Evolutionary conservation across 345 rosid genomes (phyloP).

Genomic region (Gossypium australe): DNA sequence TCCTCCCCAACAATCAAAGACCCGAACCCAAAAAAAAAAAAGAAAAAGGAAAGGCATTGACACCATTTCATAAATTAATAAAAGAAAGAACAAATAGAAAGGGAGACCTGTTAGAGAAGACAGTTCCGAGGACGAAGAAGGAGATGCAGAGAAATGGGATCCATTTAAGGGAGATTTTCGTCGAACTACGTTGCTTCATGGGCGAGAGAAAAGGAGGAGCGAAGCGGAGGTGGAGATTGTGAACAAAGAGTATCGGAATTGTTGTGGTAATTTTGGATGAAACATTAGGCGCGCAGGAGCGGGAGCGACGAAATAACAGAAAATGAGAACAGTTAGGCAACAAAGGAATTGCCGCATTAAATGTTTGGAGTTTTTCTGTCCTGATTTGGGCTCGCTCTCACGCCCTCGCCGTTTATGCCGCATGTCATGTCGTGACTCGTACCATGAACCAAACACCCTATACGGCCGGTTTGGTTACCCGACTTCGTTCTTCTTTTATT

Average conservation of each 20-base stretch:
- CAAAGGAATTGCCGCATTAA: neutral
- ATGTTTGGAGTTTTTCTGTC: neutral
- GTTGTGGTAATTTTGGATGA: neutral
- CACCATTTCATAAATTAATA: neutral
- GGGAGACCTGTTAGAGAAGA: slow-evolving; percentile 64
- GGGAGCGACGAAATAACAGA: neutral
- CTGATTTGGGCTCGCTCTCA: neutral
- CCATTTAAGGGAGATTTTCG: slow-evolving; percentile 59
- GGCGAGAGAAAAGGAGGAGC: neutral
- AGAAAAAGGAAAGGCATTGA: neutral
- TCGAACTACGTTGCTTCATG: slow-evolving; percentile 54
- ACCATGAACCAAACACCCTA: neutral
- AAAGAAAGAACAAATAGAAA: neutral
- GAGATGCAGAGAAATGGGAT: slow-evolving; percentile 66
- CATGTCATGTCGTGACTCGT: neutral
- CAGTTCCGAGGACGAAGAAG: slow-evolving; percentile 66
- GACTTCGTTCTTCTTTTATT: neutral
- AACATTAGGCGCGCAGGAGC: neutral
- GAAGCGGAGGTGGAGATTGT: slow-evolving; percentile 3
- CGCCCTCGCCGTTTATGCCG: neutral
- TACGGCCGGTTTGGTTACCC: neutral
- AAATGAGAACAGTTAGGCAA: neutral
- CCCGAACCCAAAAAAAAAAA: neutral
- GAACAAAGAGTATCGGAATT: neutral
- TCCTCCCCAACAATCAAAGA: neutral